Conservation (phyloP, 805 yeast genomes). For the Metschnikowia rubicola region DNA sequence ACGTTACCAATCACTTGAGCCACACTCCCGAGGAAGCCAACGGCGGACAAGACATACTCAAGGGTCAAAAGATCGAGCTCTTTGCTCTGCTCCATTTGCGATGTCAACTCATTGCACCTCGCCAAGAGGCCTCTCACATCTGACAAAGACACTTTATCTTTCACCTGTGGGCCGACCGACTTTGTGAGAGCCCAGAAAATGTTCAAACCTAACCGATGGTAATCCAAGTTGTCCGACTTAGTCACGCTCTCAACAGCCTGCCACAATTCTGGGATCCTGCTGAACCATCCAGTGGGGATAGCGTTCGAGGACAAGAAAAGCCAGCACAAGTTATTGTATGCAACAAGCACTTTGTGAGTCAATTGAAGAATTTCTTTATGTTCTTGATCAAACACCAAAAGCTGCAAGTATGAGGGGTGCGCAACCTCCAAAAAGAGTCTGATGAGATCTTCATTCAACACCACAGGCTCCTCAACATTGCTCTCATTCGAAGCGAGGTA, state of each 20-base stretch:
- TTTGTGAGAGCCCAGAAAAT: slow-evolving; percentile 39
- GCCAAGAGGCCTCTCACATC: slow-evolving; percentile 26
- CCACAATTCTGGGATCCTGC: slow-evolving; percentile 28
- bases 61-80: slow-evolving; percentile 15
- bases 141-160: slow-evolving; percentile 21
- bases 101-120: slow-evolving; percentile 18
- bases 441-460: slow-evolving; percentile 19
- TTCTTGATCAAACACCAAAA: slow-evolving; percentile 34
- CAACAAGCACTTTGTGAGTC: slow-evolving; percentile 53
- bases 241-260: slow-evolving; percentile 17
- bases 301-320: slow-evolving; percentile 35
- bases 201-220: slow-evolving; percentile 33
- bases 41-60: slow-evolving; percentile 42
- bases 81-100: slow-evolving; percentile 15
- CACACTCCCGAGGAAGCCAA: slow-evolving; percentile 52
- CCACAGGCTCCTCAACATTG: slow-evolving; percentile 21
- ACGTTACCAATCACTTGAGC: slow-evolving; percentile 46
- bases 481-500: slow-evolving; percentile 33
- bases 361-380: slow-evolving; percentile 33
- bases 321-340: slow-evolving; percentile 74
- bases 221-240: slow-evolving; percentile 16
- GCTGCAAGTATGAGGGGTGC: slow-evolving; percentile 33
- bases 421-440: slow-evolving; percentile 22
- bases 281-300: slow-evolving; percentile 40
- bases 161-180: slow-evolving; percentile 33